Base-by-base conservation (phyloP, 306 rosid genomes). In the Cucurbita argyrosperma region DNA sequence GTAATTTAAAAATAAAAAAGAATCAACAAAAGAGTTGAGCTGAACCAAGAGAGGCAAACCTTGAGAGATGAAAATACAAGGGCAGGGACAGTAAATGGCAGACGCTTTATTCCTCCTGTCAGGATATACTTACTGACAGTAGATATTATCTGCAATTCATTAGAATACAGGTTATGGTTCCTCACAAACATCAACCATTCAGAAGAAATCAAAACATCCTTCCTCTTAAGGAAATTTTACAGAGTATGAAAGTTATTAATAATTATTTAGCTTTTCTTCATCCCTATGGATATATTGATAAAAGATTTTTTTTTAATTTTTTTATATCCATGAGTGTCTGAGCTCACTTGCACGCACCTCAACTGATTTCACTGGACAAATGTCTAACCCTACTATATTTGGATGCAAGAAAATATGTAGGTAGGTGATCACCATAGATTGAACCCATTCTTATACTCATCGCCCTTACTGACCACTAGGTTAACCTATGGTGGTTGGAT, bases 61-160 rank as follows among this genome's bases (percentile, higher is more conserved):
- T 95, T 95, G 18, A 95, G 83, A 58, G 91, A 87, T 82, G 91
- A 87, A 86, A 91, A 89, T 72, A 95, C 85, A 39, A 95, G 87
- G 80, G 99, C 89, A 45, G 99, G 97, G 79, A 89, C 79, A 23
- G 97, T 95, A 79, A 85, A 95, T 47, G 92, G 96, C n/a, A 95
- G 81, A 57, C 99, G 97, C 81, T 82, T 91, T 56, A 94, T 83
- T 81, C 97, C 99, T 82, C 99, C 99, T 15, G 84, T 76, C 79
- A 88, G 72, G 82, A 95, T 81, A 77, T 95, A 96, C 86, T 91
- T 88, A 87, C 86, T 86, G 82, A 91, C 88, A 64, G 92, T 88
- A 68, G 84, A 84, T 77, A 91, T 91, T 75, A 95, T 89, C 99
- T 95, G 96, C 91, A 89, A 79, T 67, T 59, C 62, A 85, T 77